Evolutionary conservation across 495 filamentous ascomycete genomes (phyloP).

Genomic region (Aspergillus carlsbadensis): DNA sequence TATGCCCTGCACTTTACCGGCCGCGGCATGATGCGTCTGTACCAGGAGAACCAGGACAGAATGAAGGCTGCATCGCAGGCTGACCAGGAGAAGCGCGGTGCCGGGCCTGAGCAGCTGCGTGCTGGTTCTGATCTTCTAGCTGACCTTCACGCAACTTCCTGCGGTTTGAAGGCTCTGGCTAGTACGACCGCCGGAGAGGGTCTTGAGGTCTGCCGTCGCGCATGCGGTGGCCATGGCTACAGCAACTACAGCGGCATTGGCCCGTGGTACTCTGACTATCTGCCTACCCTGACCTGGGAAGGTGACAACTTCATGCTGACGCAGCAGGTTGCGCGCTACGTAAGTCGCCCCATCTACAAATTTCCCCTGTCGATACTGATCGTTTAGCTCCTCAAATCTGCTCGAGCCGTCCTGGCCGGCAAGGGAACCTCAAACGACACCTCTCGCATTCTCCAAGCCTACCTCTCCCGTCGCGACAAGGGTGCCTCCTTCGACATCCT

Average conservation of each 20-base stretch:
- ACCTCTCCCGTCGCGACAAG: conserved; percentile 60
- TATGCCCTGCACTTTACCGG: conserved; percentile 76
- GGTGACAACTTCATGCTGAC: conserved; percentile 80
- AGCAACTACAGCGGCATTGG: conserved; percentile 68
- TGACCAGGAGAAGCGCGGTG: conserved; percentile 48
- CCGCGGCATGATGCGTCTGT: conserved; percentile 64
- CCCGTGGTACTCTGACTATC: conserved; percentile 64
- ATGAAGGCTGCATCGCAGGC: conserved; percentile 49
- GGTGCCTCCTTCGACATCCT: conserved; percentile 68
- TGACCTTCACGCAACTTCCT: conserved; percentile 72
- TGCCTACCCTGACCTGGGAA: conserved; percentile 63
- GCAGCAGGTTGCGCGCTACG: conserved; percentile 73
- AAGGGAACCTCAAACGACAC: conserved; percentile 57
- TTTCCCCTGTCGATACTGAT: conserved; percentile 6
- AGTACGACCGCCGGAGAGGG: conserved; percentile 68
- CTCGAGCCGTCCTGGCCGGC: conserved; percentile 59
- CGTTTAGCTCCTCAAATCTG: conserved; percentile 56
- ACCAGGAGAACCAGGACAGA: conserved; percentile 62
- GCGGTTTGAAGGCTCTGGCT: conserved; percentile 68
- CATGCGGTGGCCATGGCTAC: conserved; percentile 75
- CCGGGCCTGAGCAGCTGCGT: conserved; percentile 63
- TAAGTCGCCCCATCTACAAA: conserved; percentile 24
- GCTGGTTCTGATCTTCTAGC: conserved; percentile 65
- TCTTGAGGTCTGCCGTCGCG: conserved; percentile 67
- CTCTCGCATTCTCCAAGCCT: conserved; percentile 54